Percentiles rank a stretch among this genome's conserved stretches.
phyloP scores from a whole-genome alignment of 345 rosid species.

The Pistacia vera region DNA sequence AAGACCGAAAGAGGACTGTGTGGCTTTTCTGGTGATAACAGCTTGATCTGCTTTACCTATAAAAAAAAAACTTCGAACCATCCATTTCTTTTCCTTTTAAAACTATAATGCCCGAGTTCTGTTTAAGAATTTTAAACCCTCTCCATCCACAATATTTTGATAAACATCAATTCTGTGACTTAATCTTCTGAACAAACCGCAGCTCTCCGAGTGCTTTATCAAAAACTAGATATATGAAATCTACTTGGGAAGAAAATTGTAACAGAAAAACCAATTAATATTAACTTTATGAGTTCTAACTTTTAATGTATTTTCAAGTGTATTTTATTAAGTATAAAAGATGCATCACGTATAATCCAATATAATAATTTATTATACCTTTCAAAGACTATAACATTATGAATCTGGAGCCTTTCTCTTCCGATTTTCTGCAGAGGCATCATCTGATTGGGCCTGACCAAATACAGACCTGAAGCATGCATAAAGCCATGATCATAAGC shows the following conservation, averaged over 20 bases:
- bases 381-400: constrained; percentile 19
- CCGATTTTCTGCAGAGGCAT: constrained; percentile 45
- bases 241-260: neutral
- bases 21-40: neutral
- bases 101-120: neutral
- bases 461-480: constrained; percentile 64
- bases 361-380: neutral
- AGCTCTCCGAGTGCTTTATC: neutral
- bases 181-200: neutral
- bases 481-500: constrained; percentile 1
- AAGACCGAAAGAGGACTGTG: neutral
- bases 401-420: constrained; percentile 78
- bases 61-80: neutral
- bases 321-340: too few species aligned
- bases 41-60: neutral
- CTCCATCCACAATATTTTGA: neutral
- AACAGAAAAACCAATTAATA: neutral
- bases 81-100: neutral
- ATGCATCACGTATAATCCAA: too few species aligned
- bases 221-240: neutral
- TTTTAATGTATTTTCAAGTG: too few species aligned
- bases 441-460: constrained; percentile 75
- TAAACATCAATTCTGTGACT: neutral
- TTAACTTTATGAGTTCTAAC: too few species aligned
- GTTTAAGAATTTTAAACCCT: too few species aligned